A percentile compares a stretch with the other conserved stretches of the same genome.
Conservation (phyloP, 75 land plant genomes). For the Chamaecyparis obtusa region DNA sequence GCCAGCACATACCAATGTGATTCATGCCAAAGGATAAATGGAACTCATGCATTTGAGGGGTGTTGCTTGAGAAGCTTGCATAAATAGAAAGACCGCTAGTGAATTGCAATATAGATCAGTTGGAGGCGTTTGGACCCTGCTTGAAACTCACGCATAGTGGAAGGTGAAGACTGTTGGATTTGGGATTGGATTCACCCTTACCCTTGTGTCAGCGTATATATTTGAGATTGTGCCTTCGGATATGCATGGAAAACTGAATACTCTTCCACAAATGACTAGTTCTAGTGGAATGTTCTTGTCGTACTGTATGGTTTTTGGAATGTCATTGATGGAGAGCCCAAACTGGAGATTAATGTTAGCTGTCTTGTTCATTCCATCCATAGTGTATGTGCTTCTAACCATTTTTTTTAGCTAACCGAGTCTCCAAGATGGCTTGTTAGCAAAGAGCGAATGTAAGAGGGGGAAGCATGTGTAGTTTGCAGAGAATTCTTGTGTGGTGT, state of each 20-base stretch:
- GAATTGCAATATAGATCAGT: too few species aligned
- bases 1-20: too few species aligned
- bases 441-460: slow-evolving; percentile 79
- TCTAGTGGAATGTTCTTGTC: slow-evolving; percentile 82
- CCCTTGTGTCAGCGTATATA: slow-evolving; percentile 65
- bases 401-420: slow-evolving; percentile 77
- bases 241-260: slow-evolving; percentile 66
- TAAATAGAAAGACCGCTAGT: too few species aligned
- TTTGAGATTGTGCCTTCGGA: slow-evolving; percentile 80
- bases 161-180: slow-evolving; percentile 29
- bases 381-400: slow-evolving; percentile 54
- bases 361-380: slow-evolving; percentile 60
- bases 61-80: too few species aligned
- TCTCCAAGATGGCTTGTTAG: slow-evolving; percentile 98
- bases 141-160: too few species aligned
- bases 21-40: too few species aligned
- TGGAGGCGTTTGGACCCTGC: too few species aligned
- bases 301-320: slow-evolving; percentile 83
- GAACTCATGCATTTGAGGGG: too few species aligned
- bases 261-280: slow-evolving; percentile 82
- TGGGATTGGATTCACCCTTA: slow-evolving; percentile 72
- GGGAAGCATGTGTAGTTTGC: slow-evolving; percentile 65
- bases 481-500: too few species aligned
- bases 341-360: slow-evolving; percentile 92
- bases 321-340: slow-evolving; percentile 62